Evolutionary conservation across 331 rosid genomes (phyloP).

Genomic region (Rhamnella rubrinervis): DNA sequence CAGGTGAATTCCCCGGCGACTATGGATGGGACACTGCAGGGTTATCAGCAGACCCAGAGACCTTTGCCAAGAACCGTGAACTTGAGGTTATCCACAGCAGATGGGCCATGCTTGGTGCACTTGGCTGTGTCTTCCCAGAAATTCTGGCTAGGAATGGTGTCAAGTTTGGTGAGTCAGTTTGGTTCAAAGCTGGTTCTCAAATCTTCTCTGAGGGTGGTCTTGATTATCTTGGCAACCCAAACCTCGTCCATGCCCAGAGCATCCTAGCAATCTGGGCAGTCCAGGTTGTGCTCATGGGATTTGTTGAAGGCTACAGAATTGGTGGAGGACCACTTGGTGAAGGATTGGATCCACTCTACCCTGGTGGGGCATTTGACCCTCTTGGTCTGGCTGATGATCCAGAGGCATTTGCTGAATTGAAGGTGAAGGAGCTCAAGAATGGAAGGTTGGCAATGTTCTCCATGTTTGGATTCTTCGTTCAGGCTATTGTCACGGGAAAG

Average conservation of each 20-base stretch:
- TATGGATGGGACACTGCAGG: conserved; percentile 99
- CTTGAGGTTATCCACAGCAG: conserved; percentile 88
- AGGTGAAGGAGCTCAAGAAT: conserved; percentile 84
- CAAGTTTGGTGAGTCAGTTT: conserved; percentile 87
- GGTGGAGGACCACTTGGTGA: conserved; percentile 99
- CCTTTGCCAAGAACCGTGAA: conserved; percentile 87
- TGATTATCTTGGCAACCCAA: conserved; percentile 91
- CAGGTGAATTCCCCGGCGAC: conserved; percentile 91
- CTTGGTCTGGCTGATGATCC: conserved; percentile 95
- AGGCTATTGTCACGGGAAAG: conserved; percentile 88
- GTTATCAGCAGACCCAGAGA: conserved; percentile 90
- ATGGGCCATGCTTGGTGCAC: conserved; percentile 93
- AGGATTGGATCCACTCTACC: conserved; percentile 90
- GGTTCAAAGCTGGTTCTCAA: conserved; percentile 95
- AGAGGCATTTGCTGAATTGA: conserved; percentile 89
- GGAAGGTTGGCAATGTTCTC: conserved; percentile 88
- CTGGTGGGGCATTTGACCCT: conserved; percentile 91
- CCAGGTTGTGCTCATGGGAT: conserved; percentile 95
- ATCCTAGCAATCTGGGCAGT: conserved; percentile 88
- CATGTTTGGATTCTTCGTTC: conserved; percentile 91
- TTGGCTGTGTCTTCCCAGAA: conserved; percentile 83
- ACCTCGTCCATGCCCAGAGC: conserved; percentile 86
- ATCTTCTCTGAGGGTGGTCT: conserved; percentile 95
- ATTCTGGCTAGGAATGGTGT: conserved; percentile 73
- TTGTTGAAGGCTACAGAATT: conserved; percentile 82